phyloP scores from a whole-genome alignment of 129 eudicot species.

The Chrysanthemum seticuspe region DNA sequence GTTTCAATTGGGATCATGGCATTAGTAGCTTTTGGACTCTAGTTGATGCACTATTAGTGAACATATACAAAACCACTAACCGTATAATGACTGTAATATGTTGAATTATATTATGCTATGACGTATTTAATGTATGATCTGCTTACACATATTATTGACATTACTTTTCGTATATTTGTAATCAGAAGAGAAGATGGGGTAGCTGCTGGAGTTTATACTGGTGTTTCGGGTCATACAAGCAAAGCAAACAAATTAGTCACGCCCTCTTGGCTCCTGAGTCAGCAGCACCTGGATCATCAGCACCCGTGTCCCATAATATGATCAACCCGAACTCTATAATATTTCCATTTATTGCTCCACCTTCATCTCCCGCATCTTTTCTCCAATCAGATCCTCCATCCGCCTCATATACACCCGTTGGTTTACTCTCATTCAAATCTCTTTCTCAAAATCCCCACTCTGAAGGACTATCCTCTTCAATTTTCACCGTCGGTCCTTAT shows the following conservation, averaged over 20 bases:
- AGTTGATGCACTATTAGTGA: neutral
- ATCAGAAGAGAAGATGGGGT: slow-evolving; percentile 92
- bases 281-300: slow-evolving; percentile 30
- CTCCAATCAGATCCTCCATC: slow-evolving; percentile 93
- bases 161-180: slow-evolving; percentile 21
- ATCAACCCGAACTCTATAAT: slow-evolving; percentile 47
- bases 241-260: slow-evolving; percentile 70
- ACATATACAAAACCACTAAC: neutral
- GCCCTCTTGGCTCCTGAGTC: slow-evolving; percentile 77
- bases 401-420: slow-evolving; percentile 70
- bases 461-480: slow-evolving; percentile 52
- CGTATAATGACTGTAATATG: neutral
- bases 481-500: slow-evolving; percentile 86
- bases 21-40: neutral
- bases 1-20: neutral
- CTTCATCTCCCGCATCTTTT: slow-evolving; percentile 93
- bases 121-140: neutral
- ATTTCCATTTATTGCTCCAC: slow-evolving; percentile 90
- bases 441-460: slow-evolving; percentile 57
- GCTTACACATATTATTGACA: slow-evolving; percentile 14
- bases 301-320: slow-evolving; percentile 37
- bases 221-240: slow-evolving; percentile 79
- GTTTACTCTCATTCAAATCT: slow-evolving; percentile 55
- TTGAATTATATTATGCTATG: neutral
- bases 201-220: slow-evolving; percentile 86